These are phyloP conservation scores for Chrysanthemum makinoi DNA, from an alignment of 129 eudicot species.

Conservation along the genomic window DNA sequence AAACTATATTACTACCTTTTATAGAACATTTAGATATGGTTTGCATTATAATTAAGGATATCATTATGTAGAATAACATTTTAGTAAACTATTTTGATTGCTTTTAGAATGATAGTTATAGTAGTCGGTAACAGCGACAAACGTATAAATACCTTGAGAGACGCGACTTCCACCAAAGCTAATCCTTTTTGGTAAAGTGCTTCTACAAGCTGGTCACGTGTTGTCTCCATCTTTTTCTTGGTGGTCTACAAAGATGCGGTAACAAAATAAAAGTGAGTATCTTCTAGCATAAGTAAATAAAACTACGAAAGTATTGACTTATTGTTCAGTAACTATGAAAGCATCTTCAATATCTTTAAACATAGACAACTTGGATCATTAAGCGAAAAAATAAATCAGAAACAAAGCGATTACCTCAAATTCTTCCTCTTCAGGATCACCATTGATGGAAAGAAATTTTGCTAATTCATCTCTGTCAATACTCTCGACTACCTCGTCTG, in stretches of 20 bases:
- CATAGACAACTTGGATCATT: conserved; percentile 8
- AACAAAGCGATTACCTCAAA: conserved; percentile 59
- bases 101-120: too few species aligned
- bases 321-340: background rate
- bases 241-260: conserved; percentile 34
- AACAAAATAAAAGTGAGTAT: background rate
- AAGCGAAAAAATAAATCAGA: background rate
- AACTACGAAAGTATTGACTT: background rate
- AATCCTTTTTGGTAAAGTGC: conserved; percentile 95
- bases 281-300: background rate
- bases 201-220: conserved; percentile 81
- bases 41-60: background rate
- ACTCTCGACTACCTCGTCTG: conserved; percentile 81
- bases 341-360: background rate
- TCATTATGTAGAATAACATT: background rate
- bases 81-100: background rate
- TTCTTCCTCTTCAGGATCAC: conserved; percentile 88
- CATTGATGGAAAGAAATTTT: conserved; percentile 60
- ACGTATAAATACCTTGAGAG: conserved; percentile 51
- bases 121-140: background rate
- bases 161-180: conserved; percentile 73
- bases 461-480: conserved; percentile 83
- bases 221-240: conserved; percentile 87
- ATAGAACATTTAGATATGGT: background rate
- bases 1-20: background rate